phyloP scores from a whole-genome alignment of 371 early-diverging fungal genomes.

The Nematocida displodere region DNA sequence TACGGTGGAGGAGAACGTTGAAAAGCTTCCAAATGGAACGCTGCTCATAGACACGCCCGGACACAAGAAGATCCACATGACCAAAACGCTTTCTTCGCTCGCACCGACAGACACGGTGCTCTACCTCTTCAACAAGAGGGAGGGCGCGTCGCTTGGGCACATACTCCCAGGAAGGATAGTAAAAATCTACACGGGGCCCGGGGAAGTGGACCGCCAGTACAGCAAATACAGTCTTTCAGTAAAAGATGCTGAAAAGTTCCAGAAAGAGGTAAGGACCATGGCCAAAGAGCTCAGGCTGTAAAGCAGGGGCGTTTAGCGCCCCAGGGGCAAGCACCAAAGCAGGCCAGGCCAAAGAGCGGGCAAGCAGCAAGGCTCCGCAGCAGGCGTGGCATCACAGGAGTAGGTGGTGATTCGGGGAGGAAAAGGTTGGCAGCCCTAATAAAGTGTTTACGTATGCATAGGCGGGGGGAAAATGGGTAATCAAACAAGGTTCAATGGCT shows the following conservation, averaged over 20 bases:
- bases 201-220: background rate
- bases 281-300: background rate
- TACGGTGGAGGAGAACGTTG: background rate
- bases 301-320: no score
- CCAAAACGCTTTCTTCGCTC: background rate
- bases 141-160: background rate
- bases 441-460: no score
- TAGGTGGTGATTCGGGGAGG: no score
- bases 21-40: background rate
- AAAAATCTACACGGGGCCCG: conserved; percentile 29
- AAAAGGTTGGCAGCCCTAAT: no score
- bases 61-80: background rate
- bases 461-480: no score
- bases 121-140: conserved; percentile 3
- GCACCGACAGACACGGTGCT: conserved; percentile 3
- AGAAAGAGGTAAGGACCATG: background rate
- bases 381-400: no score
- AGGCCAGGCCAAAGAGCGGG: no score
- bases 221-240: background rate
- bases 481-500: no score
- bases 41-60: conserved; percentile 36
- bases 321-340: no score
- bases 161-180: background rate
- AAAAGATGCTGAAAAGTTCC: background rate
- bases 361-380: no score